Evolutionary conservation across 352 stramenopile genomes (phyloP).

Genomic region (Thraustotheca clavata): DNA sequence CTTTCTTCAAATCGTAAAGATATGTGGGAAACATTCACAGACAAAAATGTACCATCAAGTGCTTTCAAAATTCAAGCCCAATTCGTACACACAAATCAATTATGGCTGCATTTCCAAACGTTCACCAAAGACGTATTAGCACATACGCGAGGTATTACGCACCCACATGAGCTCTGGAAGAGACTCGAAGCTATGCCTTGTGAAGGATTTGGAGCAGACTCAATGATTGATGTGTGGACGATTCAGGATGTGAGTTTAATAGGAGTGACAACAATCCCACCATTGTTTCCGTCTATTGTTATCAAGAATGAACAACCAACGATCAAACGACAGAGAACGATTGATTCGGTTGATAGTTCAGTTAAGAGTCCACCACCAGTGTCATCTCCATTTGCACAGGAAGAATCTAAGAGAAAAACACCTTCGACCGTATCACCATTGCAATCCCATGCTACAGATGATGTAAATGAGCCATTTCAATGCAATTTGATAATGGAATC

Average conservation of each 20-base stretch:
- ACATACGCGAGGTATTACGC: neutral
- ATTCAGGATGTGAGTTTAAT: neutral
- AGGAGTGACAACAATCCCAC: neutral
- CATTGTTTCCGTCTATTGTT: neutral
- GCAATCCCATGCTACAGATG: neutral
- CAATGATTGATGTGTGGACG: neutral
- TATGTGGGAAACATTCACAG: neutral
- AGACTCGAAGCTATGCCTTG: constrained; percentile 1
- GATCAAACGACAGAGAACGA: neutral
- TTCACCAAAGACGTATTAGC: neutral
- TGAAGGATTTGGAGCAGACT: neutral
- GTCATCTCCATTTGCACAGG: neutral
- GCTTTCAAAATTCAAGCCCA: neutral
- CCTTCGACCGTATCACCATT: neutral
- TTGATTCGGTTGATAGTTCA: neutral
- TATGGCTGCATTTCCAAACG: neutral
- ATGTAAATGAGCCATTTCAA: neutral
- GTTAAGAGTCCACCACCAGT: neutral
- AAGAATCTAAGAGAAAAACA: neutral
- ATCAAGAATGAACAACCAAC: neutral
- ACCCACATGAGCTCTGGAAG: neutral
- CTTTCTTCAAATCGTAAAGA: constrained; percentile 16
- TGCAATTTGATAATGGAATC: neutral
- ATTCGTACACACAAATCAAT: neutral
- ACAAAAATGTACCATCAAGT: neutral